Evolutionary conservation across 164 flowering plant species (phyloP).

Genomic region (Taxillus chinensis): DNA sequence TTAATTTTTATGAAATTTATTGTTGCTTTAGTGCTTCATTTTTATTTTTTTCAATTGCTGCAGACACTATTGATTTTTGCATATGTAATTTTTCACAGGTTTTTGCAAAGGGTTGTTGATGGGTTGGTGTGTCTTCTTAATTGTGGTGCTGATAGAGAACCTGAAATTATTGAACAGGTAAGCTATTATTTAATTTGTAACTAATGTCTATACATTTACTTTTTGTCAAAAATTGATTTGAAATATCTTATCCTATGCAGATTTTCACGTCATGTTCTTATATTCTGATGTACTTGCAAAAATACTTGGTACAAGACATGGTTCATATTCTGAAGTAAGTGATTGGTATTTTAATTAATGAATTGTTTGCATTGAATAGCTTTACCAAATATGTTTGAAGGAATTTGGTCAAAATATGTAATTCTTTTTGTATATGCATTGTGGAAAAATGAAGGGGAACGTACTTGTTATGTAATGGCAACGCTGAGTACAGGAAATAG

Average conservation of each 20-base stretch:
- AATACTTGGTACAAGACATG: conserved; percentile 49
- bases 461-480: too few relatives aligned
- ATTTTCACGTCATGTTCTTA: conserved; percentile 79
- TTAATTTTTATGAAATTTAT: neutral
- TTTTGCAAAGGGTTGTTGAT: conserved; percentile 45
- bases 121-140: conserved; percentile 50
- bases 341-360: neutral
- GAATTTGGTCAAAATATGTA: too few relatives aligned
- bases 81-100: conserved; percentile 27
- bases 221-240: neutral
- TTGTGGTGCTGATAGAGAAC: conserved; percentile 81
- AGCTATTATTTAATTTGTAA: neutral
- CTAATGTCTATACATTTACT: neutral
- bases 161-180: conserved; percentile 90
- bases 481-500: too few relatives aligned
- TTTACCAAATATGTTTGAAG: too few relatives aligned
- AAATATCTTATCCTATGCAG: conserved; percentile 37
- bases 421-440: too few relatives aligned
- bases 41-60: too few relatives aligned
- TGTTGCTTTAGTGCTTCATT: neutral
- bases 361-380: too few relatives aligned
- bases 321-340: conserved; percentile 62
- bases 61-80: neutral
- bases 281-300: conserved; percentile 73
- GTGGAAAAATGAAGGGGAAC: too few relatives aligned